Conservation (phyloP, 495 filamentous ascomycete genomes). For the Podospora pseudoanserina region DNA sequence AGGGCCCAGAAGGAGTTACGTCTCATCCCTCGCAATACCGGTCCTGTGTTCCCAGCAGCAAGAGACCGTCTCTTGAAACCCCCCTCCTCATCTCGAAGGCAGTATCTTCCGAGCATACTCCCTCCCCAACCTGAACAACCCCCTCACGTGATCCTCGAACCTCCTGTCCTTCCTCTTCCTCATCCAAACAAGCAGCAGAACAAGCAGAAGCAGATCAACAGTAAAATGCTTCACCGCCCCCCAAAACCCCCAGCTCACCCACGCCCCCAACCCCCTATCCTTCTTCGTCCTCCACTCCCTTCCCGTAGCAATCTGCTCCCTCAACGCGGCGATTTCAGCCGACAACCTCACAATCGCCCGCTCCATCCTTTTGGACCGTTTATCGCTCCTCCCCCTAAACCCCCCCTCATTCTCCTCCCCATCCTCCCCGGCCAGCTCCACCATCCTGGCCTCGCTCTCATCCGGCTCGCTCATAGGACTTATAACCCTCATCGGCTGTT, state of each 20-base stretch:
- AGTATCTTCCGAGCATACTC: constrained; percentile 55
- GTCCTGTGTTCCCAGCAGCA: not conserved
- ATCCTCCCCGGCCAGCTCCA: constrained; percentile 37
- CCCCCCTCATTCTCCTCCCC: constrained; percentile 43
- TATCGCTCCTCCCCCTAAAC: constrained; percentile 44
- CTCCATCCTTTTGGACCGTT: constrained; percentile 82
- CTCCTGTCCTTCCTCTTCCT: constrained; percentile 69
- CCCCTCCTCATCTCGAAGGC: constrained; percentile 44
- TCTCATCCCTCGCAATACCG: not conserved
- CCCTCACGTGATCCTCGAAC: constrained; percentile 70
- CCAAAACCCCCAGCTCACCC: constrained; percentile 70
- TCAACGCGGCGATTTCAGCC: constrained; percentile 86
- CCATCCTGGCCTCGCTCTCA: constrained; percentile 54
- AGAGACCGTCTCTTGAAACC: not conserved
- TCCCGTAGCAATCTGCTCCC: constrained; percentile 80
- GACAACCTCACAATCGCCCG: constrained; percentile 84
- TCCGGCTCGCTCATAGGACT: constrained; percentile 80
- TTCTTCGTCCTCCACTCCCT: constrained; percentile 53
- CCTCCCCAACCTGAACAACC: constrained; percentile 58
- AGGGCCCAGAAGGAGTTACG: not conserved
- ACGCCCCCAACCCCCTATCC: constrained; percentile 59
- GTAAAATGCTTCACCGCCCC: constrained; percentile 66
- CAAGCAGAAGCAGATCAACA: constrained; percentile 63
- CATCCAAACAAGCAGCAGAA: constrained; percentile 73
- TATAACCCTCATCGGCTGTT: constrained; percentile 58